A percentile compares a stretch with the other conserved stretches of the same genome.
These are phyloP conservation scores for Suillus luteus DNA, from an alignment of 768 basidiomycete species.

Conservation along the genomic window DNA sequence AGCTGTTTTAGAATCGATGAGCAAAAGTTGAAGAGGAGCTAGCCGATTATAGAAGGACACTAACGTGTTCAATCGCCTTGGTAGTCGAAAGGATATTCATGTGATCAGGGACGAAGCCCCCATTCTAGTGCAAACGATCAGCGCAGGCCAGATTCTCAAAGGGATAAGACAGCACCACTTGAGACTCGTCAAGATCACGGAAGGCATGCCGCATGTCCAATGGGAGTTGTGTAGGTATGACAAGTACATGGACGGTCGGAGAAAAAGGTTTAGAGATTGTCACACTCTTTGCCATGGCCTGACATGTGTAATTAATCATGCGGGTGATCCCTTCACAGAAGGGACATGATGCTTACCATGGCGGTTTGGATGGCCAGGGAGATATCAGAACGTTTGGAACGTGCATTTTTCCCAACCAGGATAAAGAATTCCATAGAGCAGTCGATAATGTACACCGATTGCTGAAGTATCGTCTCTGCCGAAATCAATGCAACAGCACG, in stretches of 20 bases:
- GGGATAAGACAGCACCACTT: constrained; percentile 46
- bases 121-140: constrained; percentile 39
- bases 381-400: constrained; percentile 60
- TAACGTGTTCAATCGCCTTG: constrained; percentile 63
- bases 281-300: constrained; percentile 58
- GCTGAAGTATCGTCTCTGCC: constrained; percentile 38
- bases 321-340: background rate
- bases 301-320: background rate
- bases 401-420: constrained; percentile 66
- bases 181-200: constrained; percentile 67
- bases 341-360: constrained; percentile 41
- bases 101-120: constrained; percentile 62
- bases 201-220: constrained; percentile 66
- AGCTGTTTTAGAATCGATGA: constrained; percentile 42
- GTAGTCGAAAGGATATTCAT: constrained; percentile 69
- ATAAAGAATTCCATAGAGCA: constrained; percentile 83
- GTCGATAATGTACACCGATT: constrained; percentile 66
- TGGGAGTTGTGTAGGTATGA: constrained; percentile 76
- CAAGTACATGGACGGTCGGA: constrained; percentile 72
- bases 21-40: background rate
- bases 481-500: constrained; percentile 45
- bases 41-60: constrained; percentile 8
- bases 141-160: background rate
- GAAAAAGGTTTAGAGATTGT: constrained; percentile 62
- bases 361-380: constrained; percentile 59